Evolutionary conservation across 768 basidiomycete species (phyloP).

Genomic region (Pleurotus giganteus): DNA sequence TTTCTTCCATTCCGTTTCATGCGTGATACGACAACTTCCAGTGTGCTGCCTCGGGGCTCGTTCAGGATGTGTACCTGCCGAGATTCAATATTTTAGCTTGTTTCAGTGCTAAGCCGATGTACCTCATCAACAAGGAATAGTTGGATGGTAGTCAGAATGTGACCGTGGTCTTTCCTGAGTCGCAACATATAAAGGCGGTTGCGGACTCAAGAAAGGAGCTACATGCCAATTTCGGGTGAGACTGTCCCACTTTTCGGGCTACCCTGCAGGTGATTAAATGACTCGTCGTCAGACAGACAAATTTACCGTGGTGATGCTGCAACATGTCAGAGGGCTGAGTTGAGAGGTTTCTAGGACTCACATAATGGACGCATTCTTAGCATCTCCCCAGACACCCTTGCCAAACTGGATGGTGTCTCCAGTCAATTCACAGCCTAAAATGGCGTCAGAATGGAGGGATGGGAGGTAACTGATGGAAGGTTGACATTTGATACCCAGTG

Average conservation of each 20-base stretch:
- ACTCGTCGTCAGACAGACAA: neutral
- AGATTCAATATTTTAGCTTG: neutral
- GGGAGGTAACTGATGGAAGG: neutral
- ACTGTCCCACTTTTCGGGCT: conserved; percentile 98
- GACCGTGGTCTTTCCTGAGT: conserved; percentile 47
- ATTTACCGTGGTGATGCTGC: conserved; percentile 75
- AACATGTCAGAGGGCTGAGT: conserved; percentile 1
- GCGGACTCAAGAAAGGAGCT: neutral
- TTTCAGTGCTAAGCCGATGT: conserved; percentile 13
- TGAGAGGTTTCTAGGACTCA: conserved; percentile 26
- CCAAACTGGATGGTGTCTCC: conserved; percentile 82
- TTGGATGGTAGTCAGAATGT: conserved; percentile 66
- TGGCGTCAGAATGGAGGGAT: conserved; percentile 1
- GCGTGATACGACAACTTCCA: conserved; percentile 93
- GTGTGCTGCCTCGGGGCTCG: conserved; percentile 84
- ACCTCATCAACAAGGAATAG: conserved; percentile 94
- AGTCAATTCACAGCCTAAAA: conserved; percentile 81
- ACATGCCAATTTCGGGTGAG: conserved; percentile 81
- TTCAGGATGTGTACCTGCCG: conserved; percentile 87
- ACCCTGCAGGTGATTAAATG: neutral
- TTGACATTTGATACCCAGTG: conserved; percentile 75
- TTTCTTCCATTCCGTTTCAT: conserved; percentile 76
- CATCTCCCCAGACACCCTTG: conserved; percentile 66
- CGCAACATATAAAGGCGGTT: neutral
- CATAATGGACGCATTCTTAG: conserved; percentile 80